These are phyloP conservation scores for Leersia perrieri DNA, from an alignment of 176 grass and related monocot species.

Conservation along the genomic window DNA sequence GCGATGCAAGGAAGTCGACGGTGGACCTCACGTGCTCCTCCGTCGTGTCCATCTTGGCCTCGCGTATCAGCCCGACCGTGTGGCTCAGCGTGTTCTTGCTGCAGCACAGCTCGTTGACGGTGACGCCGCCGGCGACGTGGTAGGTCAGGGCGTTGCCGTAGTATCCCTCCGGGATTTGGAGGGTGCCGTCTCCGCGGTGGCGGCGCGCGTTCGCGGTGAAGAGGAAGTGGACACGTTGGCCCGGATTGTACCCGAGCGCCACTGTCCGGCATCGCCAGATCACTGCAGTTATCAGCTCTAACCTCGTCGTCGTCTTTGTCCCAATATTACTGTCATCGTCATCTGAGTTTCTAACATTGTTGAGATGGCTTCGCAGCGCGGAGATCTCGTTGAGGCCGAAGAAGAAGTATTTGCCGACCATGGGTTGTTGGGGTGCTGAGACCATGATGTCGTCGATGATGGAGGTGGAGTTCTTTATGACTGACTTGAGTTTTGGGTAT, in stretches of 20 bases:
- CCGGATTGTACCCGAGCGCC: not conserved
- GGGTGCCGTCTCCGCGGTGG: constrained; percentile 3
- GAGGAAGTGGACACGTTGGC: not conserved
- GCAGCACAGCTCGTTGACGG: not conserved
- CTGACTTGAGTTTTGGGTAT: not conserved
- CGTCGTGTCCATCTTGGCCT: not conserved
- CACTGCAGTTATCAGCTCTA: constrained; percentile 28
- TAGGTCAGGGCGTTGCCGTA: constrained; percentile 37
- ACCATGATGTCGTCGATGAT: constrained; percentile 25
- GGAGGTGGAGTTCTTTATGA: not conserved
- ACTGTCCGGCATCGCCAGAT: constrained; percentile 42
- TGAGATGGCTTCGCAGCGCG: not conserved
- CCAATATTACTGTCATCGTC: not conserved
- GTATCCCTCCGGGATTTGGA: constrained; percentile 23
- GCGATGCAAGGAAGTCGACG: not conserved
- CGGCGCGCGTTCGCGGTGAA: constrained; percentile 31
- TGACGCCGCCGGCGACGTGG: not conserved
- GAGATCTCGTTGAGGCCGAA: constrained; percentile 29
- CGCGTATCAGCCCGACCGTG: not conserved
- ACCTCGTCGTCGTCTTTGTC: not conserved
- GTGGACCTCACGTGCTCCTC: constrained; percentile 14
- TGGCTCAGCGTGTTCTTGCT: not conserved
- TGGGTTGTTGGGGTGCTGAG: not conserved
- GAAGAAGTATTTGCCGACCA: constrained; percentile 35
- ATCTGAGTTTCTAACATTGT: too few relatives aligned